A percentile compares a stretch with the other conserved stretches of the same genome.
Conservation (phyloP, 805 yeast species). For the Kockiozyma suomiensis region DNA sequence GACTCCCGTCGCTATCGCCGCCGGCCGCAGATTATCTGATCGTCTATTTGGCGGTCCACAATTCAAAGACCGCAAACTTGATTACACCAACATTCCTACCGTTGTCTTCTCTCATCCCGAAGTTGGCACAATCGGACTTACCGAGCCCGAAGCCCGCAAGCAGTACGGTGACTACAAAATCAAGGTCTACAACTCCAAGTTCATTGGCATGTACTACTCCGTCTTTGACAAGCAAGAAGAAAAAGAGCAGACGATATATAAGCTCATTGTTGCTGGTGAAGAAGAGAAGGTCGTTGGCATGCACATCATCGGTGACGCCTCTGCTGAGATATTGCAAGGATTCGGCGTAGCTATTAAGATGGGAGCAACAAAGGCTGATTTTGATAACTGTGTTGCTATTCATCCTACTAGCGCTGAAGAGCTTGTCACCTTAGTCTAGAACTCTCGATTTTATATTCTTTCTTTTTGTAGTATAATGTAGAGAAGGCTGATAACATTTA, state of each 20-base stretch:
- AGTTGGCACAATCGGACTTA: slow-evolving; percentile 89
- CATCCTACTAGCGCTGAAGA: slow-evolving; percentile 99
- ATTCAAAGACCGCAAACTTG: slow-evolving; percentile 76
- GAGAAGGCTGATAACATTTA: no score
- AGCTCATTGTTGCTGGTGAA: slow-evolving; percentile 72
- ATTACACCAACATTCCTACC: slow-evolving; percentile 84
- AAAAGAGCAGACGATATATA: slow-evolving; percentile 87
- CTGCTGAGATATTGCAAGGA: slow-evolving; percentile 95
- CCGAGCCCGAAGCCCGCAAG: slow-evolving; percentile 74
- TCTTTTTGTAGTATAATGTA: no score
- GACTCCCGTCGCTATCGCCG: slow-evolving; percentile 98
- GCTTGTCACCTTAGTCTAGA: slow-evolving; percentile 73
- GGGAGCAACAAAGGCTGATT: slow-evolving; percentile 98
- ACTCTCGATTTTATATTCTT: not conserved
- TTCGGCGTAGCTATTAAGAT: slow-evolving; percentile 97
- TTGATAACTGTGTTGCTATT: slow-evolving; percentile 94
- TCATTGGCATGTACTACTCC: slow-evolving; percentile 92
- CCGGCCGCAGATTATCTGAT: slow-evolving; percentile 92
- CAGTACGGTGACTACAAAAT: slow-evolving; percentile 79
- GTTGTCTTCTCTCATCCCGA: slow-evolving; percentile 99
- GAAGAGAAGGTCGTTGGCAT: slow-evolving; percentile 94
- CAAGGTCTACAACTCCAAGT: slow-evolving; percentile 79
- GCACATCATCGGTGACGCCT: slow-evolving; percentile 87
- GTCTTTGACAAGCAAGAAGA: slow-evolving; percentile 64
- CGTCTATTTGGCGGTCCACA: slow-evolving; percentile 82